Conservation (phyloP, 2,329 filamentous ascomycete genomes). For the Aspergillus costaricaensis region DNA sequence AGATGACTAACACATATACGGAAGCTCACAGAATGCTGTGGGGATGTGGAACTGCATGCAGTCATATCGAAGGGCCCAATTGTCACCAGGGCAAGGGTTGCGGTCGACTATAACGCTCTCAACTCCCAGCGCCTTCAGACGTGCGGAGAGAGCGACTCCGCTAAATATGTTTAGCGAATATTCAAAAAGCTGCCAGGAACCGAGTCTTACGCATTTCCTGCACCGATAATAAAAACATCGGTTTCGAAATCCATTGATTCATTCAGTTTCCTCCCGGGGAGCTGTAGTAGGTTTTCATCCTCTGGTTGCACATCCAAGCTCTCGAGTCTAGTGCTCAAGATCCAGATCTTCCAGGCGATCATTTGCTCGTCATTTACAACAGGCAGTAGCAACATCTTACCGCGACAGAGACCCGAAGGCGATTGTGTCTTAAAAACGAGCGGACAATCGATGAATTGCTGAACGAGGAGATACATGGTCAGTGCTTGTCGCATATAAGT, state of each 20-base stretch:
- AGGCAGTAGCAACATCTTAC: slow-evolving; percentile 36
- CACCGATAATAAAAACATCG: slow-evolving; percentile 43
- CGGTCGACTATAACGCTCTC: slow-evolving; percentile 48
- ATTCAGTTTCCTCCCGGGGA: slow-evolving; percentile 15
- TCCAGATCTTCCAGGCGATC: slow-evolving; percentile 30
- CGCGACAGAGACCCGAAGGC: slow-evolving; percentile 33
- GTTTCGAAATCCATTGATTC: slow-evolving; percentile 21
- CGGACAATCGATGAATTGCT: slow-evolving; percentile 36
- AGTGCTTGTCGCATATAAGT: neutral
- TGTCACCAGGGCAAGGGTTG: slow-evolving; percentile 46
- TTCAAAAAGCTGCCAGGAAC: neutral
- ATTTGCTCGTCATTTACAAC: slow-evolving; percentile 7
- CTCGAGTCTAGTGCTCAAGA: slow-evolving; percentile 28
- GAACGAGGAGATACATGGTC: neutral
- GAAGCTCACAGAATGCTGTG: slow-evolving; percentile 40
- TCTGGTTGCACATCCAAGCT: slow-evolving; percentile 29
- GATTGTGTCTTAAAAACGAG: slow-evolving; percentile 36
- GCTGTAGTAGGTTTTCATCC: slow-evolving; percentile 15
- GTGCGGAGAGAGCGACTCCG: slow-evolving; percentile 46
- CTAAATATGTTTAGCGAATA: slow-evolving; percentile 22
- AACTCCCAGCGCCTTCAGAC: slow-evolving; percentile 47
- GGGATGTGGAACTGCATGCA: slow-evolving; percentile 47
- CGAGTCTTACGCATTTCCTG: slow-evolving; percentile 42
- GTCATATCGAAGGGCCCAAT: slow-evolving; percentile 51
- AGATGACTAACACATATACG: slow-evolving; percentile 34